These are phyloP conservation scores for Sporothrix schenckii DNA, from an alignment of 2,329 filamentous ascomycete genomes.

Conservation along the genomic window DNA sequence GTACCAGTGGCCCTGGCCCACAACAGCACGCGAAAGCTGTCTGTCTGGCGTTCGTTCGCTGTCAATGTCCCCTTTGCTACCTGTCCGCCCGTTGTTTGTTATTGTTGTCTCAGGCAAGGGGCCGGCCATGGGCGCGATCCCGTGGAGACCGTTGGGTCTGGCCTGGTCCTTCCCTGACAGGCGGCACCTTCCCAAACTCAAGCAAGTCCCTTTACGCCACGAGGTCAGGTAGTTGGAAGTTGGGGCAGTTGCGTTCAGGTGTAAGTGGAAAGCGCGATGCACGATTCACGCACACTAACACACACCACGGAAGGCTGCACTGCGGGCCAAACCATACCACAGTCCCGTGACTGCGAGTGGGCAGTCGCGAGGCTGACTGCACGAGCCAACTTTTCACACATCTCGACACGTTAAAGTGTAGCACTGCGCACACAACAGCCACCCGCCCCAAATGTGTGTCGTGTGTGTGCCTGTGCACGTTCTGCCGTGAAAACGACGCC, in stretches of 20 bases:
- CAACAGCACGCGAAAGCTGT: constrained; percentile 19
- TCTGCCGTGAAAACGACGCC: constrained; percentile 19
- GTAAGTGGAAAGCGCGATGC: not conserved
- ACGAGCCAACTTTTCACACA: constrained; percentile 5
- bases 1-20: constrained; percentile 24
- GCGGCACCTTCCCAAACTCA: constrained; percentile 2
- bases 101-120: constrained; percentile 27
- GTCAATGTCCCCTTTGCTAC: not conserved
- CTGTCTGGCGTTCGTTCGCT: constrained; percentile 23
- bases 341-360: not conserved
- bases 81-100: constrained; percentile 5
- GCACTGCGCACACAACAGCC: not conserved
- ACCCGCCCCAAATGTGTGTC: not conserved
- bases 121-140: constrained; percentile 5
- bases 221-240: constrained; percentile 10
- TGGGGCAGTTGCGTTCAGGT: not conserved
- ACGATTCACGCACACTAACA: not conserved
- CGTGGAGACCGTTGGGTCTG: constrained; percentile 13
- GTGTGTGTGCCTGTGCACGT: not conserved
- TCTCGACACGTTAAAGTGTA: constrained; percentile 6
- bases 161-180: constrained; percentile 1
- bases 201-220: not conserved
- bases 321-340: too few relatives aligned
- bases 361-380: constrained; percentile 2
- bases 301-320: too few relatives aligned